Evolutionary conservation across 148 eudicot genomes (phyloP).

Genomic region (Euryodendron excelsum): DNA sequence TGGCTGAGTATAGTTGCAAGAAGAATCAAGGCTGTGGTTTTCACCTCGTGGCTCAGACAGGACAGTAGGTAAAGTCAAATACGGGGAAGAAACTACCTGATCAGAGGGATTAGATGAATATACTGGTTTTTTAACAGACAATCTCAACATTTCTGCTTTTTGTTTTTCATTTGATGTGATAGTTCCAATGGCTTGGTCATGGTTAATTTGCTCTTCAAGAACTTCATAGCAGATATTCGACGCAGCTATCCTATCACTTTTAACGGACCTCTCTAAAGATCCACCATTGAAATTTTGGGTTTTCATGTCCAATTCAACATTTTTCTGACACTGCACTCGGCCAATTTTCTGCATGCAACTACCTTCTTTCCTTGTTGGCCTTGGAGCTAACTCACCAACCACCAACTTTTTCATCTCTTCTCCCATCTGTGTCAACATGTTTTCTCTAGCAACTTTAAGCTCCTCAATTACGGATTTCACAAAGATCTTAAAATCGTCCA

Average conservation of each 20-base stretch:
- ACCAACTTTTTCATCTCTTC: constrained; percentile 38
- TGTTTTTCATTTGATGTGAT: constrained; percentile 21
- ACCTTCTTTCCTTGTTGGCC: constrained; percentile 17
- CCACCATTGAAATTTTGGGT: constrained; percentile 19
- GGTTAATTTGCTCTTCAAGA: constrained; percentile 23
- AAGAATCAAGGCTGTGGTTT: constrained; percentile 15
- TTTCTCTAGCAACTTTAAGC: constrained; percentile 44
- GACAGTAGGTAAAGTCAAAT: constrained; percentile 22
- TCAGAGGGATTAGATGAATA: constrained; percentile 9
- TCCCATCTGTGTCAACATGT: constrained; percentile 46
- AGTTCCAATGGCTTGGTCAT: constrained; percentile 11
- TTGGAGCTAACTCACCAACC: constrained; percentile 19
- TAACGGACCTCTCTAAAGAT: constrained; percentile 18
- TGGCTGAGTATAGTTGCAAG: constrained; percentile 8
- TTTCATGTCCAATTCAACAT: constrained; percentile 11
- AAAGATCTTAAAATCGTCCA: constrained; percentile 39
- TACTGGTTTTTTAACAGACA: constrained; percentile 27
- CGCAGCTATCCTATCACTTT: constrained; percentile 20
- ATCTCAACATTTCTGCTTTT: constrained; percentile 23
- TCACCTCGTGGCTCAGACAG: constrained; percentile 15
- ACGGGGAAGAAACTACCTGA: constrained; percentile 29
- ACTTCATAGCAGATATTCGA: constrained; percentile 18
- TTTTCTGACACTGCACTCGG: neutral
- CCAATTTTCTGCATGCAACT: neutral
- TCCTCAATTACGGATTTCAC: constrained; percentile 42